These are phyloP conservation scores for Jamesozyma rosinii DNA, from an alignment of 805 yeast genomes.

Conservation along the genomic window DNA sequence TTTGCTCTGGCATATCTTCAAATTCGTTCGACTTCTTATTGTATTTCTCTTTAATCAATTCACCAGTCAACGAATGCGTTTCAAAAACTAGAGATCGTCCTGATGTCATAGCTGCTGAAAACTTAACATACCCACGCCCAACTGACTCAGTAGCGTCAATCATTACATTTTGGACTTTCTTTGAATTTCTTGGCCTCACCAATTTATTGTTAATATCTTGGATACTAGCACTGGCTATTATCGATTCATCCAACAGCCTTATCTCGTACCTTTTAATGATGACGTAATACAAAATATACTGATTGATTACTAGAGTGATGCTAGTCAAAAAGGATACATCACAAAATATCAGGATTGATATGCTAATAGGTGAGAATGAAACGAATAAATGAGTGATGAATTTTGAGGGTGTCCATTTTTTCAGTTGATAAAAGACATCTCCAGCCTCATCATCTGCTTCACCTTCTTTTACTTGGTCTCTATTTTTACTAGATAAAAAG, in stretches of 20 bases:
- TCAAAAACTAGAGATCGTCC: slow-evolving; percentile 34
- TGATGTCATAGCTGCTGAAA: slow-evolving; percentile 24
- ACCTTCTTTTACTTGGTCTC: slow-evolving; percentile 5
- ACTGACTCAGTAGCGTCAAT: slow-evolving; percentile 46
- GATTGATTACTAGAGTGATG: slow-evolving; percentile 32
- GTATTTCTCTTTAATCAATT: slow-evolving; percentile 25
- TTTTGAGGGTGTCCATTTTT: slow-evolving; percentile 59
- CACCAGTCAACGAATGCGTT: slow-evolving; percentile 39
- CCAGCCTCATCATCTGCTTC: slow-evolving; percentile 26
- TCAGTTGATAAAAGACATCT: slow-evolving; percentile 42
- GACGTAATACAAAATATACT: slow-evolving; percentile 33
- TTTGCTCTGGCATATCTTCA: slow-evolving; percentile 10
- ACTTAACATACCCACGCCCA: slow-evolving; percentile 18
- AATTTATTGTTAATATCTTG: slow-evolving; percentile 56
- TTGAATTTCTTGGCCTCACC: slow-evolving; percentile 48
- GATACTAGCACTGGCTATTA: slow-evolving; percentile 50
- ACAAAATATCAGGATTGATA: slow-evolving; percentile 35
- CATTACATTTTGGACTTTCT: slow-evolving; percentile 47
- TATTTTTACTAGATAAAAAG: slow-evolving; percentile 7
- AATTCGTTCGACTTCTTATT: slow-evolving; percentile 25
- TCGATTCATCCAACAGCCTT: slow-evolving; percentile 48
- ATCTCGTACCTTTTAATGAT: slow-evolving; percentile 38
- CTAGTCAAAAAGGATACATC: slow-evolving; percentile 33
- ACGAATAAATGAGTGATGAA: slow-evolving; percentile 44
- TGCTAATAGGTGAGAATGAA: slow-evolving; percentile 50